Base-by-base conservation (phyloP, 73 alveolate genomes). In the Tetrahymena thermophila region DNA sequence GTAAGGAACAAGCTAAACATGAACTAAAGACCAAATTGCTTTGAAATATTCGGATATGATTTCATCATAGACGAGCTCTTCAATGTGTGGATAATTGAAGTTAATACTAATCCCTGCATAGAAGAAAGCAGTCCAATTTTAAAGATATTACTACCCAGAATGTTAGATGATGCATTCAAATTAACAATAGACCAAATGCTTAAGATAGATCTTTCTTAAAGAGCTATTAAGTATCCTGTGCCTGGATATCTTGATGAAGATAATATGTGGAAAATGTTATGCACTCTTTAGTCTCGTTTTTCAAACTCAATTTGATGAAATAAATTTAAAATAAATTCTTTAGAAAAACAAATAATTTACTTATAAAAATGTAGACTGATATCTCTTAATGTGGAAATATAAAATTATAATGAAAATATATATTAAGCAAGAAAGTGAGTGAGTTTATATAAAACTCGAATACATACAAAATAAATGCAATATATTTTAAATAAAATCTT, bases 11-110 rank as follows among this genome's bases (percentile, higher is more conserved):
- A 98, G 96, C 95, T 98, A 15, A 98, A 98, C 96, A 95, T 96
- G 71, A 94, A 97, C 83, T 96, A 96, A 93, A 96, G 99, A 71
- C 96, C 96, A 85, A 95, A 93, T 94, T 98, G 99, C 85, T 97
- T 98, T 96, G 99, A 98, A 97, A 96, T 98, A n/a, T 98, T 98
- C 94, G 99, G 99, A 21, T 98, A 97, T 96, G 99, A 98, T 96
- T 98, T 98, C 94, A 98, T 98, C 96, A 94, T 98, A 84, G 99
- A 98, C 95, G 96, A 97, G 25, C 97, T 97, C 19, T 97, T 98
- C 93, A 96, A 97, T 84, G 98, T 98, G 34, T 98, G 98, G 97
- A 94, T 98, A 94, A 98, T 98, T 35, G 99, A 98, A 96, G 99
- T 98, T 6, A 98, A 98, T 94, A 96, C 99, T 21, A 98, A 98